These are phyloP conservation scores for Suhomyces sp. DNA, from an alignment of 805 yeast species.

Conservation along the genomic window DNA sequence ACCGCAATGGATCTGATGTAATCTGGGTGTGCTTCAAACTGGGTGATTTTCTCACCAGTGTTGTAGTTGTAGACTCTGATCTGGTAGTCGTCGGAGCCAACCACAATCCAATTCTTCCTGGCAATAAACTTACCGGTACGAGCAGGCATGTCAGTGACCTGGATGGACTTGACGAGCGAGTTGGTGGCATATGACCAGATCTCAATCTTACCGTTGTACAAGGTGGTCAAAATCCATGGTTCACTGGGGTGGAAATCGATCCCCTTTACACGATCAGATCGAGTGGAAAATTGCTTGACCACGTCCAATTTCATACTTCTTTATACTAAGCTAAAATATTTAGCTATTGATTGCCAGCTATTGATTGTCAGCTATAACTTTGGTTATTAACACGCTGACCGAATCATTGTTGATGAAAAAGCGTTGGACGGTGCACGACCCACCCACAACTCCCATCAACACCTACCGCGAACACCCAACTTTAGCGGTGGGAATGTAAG, in stretches of 20 bases:
- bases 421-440: conserved; percentile 4
- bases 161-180: conserved; percentile 79
- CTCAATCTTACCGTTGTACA: conserved; percentile 86
- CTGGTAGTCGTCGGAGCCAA: conserved; percentile 95
- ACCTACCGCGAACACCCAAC: too few species aligned
- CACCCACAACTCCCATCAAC: too few species aligned
- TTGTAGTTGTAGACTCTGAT: conserved; percentile 91
- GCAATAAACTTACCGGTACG: conserved; percentile 95
- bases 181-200: conserved; percentile 93
- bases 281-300: conserved; percentile 79
- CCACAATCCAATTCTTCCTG: conserved; percentile 94
- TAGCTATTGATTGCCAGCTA: too few species aligned
- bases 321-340: too few species aligned
- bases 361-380: too few species aligned
- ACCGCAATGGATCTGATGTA: conserved; percentile 91
- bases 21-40: conserved; percentile 98
- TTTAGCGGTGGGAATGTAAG: too few species aligned
- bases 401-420: conserved; percentile 5
- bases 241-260: conserved; percentile 97
- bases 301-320: conserved; percentile 44
- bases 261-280: conserved; percentile 96
- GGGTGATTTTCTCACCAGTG: conserved; percentile 91
- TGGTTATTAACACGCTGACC: conserved; percentile 14
- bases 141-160: conserved; percentile 93
- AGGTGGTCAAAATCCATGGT: conserved; percentile 93